phyloP scores from a whole-genome alignment of 1,284 basidiomycete genomes.

The Dichomitus squalens region DNA sequence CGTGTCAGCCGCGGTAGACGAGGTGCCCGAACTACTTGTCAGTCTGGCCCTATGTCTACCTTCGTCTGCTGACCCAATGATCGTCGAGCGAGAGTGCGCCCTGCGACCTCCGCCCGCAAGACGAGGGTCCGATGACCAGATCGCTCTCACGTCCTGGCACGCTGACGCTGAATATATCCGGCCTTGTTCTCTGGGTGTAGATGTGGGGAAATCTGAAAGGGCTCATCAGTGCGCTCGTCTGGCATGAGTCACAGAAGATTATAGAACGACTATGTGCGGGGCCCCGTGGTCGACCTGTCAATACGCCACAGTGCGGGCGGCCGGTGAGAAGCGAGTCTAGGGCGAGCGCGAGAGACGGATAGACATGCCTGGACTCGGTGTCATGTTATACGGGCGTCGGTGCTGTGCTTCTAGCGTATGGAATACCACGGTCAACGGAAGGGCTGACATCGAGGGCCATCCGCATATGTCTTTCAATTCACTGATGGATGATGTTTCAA shows the following conservation, averaged over 20 bases:
- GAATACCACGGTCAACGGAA: background rate
- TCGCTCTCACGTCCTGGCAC: background rate
- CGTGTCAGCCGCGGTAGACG: background rate
- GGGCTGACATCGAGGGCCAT: background rate
- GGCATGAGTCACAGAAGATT: background rate
- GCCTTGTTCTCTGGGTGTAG: background rate
- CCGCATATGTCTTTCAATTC: background rate
- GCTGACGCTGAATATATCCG: background rate
- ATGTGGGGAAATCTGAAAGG: background rate
- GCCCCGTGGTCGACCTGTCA: slow-evolving; percentile 2
- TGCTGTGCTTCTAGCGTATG: background rate
- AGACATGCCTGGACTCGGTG: background rate
- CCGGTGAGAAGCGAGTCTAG: background rate
- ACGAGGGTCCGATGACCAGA: background rate
- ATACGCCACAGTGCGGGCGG: background rate
- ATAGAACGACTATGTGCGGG: slow-evolving; percentile 7
- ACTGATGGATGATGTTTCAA: background rate
- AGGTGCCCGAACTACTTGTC: background rate
- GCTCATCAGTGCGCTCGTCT: too few species aligned
- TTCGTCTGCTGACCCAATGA: too few species aligned
- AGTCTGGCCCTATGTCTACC: too few species aligned
- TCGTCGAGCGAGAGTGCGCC: background rate
- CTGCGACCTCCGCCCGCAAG: background rate
- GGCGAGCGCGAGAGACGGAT: background rate
- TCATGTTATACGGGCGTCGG: slow-evolving; percentile 2